These are phyloP conservation scores for Basipetospora sp. DNA, from an alignment of 2,329 filamentous ascomycete genomes.

Conservation along the genomic window DNA sequence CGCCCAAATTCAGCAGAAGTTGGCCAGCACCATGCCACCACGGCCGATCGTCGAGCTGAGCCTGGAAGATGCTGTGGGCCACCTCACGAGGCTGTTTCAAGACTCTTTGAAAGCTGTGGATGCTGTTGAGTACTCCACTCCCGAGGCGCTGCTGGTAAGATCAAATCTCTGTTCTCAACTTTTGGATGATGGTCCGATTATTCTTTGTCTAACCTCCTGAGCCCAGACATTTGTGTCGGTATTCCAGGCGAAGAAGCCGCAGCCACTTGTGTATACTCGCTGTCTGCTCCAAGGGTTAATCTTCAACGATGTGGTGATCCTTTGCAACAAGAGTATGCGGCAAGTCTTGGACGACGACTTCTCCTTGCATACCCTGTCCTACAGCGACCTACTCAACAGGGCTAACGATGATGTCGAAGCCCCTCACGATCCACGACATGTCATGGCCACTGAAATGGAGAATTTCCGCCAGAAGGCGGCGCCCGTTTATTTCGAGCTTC, in stretches of 20 bases:
- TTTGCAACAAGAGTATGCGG: slow-evolving; percentile 54
- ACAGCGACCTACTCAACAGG: slow-evolving; percentile 54
- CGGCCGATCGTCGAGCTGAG: slow-evolving; percentile 70
- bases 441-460: slow-evolving; percentile 62
- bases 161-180: too few relatives aligned
- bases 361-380: slow-evolving; percentile 59
- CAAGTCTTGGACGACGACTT: slow-evolving; percentile 71
- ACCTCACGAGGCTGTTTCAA: slow-evolving; percentile 54
- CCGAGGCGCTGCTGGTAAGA: slow-evolving; percentile 54
- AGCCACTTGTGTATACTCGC: slow-evolving; percentile 71
- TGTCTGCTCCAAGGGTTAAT: slow-evolving; percentile 64
- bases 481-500: slow-evolving; percentile 67
- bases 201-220: slow-evolving; percentile 7
- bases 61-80: slow-evolving; percentile 55
- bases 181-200: too few relatives aligned
- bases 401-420: slow-evolving; percentile 63
- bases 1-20: slow-evolving; percentile 72
- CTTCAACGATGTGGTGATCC: slow-evolving; percentile 55
- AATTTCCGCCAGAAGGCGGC: slow-evolving; percentile 44
- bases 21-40: slow-evolving; percentile 87
- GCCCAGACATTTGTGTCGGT: slow-evolving; percentile 54
- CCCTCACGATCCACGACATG: slow-evolving; percentile 56
- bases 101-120: slow-evolving; percentile 57
- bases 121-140: slow-evolving; percentile 52
- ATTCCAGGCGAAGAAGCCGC: slow-evolving; percentile 65